phyloP scores from a whole-genome alignment of 2,329 filamentous ascomycete species.

The Aureobasidium sp. region DNA sequence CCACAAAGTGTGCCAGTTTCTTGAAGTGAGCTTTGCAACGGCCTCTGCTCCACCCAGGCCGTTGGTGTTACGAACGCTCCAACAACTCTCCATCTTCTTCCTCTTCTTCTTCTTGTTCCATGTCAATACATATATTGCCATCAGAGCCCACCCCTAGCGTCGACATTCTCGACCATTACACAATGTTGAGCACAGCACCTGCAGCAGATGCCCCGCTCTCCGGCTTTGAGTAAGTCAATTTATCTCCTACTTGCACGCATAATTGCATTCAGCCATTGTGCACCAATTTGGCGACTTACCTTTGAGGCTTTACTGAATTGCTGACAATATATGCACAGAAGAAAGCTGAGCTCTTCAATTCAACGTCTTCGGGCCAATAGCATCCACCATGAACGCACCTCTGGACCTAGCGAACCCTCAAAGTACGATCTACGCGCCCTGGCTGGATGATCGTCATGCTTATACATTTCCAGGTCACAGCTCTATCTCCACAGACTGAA shows the following conservation, averaged over 20 bases:
- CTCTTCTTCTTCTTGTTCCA: not conserved
- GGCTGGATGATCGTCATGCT: constrained; percentile 2
- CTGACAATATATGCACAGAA: constrained; percentile 7
- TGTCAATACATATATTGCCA: constrained; percentile 11
- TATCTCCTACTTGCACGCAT: not conserved
- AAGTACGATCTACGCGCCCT: constrained; percentile 10
- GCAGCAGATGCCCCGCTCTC: not conserved
- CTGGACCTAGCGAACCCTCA: not conserved
- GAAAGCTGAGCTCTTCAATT: constrained; percentile 7
- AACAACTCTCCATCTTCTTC: not conserved
- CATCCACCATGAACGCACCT: constrained; percentile 4
- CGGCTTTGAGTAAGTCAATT: constrained; percentile 13
- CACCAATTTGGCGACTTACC: constrained; percentile 3
- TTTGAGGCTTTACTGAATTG: not conserved
- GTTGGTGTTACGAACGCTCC: constrained; percentile 5
- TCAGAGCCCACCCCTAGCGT: not conserved
- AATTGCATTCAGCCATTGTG: not conserved
- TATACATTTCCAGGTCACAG: not conserved
- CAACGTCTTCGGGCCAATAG: constrained; percentile 7
- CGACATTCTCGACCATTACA: constrained; percentile 12
- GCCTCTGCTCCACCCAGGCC: constrained; percentile 4
- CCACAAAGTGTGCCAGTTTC: not conserved
- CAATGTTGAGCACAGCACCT: constrained; percentile 6
- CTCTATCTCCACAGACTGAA: constrained; percentile 7
- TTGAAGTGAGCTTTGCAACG: constrained; percentile 12